Conservation (phyloP, 257 asterid species). For the Capsicum chinense region DNA sequence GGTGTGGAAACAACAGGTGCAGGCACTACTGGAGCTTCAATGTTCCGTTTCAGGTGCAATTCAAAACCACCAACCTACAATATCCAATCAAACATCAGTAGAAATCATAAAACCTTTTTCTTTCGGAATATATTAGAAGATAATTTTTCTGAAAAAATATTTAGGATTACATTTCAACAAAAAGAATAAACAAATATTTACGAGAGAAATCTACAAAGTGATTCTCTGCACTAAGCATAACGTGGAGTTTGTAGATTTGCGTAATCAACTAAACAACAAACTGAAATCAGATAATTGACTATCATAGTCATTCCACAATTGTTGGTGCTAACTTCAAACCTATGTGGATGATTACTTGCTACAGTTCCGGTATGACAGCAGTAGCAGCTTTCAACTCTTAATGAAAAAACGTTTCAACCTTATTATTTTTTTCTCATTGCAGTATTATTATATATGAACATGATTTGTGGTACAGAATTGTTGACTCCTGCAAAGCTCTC, state of each 20-base stretch:
- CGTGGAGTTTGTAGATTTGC: background rate
- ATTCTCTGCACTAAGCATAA: background rate
- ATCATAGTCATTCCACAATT: background rate
- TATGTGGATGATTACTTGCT: background rate
- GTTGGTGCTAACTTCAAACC: background rate
- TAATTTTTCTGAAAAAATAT: background rate
- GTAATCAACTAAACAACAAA: background rate
- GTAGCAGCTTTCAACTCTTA: conserved; percentile 9
- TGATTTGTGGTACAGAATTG: background rate
- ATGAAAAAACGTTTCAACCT: conserved; percentile 6
- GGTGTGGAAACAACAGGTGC: conserved; percentile 50
- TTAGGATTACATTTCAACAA: background rate
- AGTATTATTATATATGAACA: background rate
- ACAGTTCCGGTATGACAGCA: background rate
- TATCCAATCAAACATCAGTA: conserved; percentile 2
- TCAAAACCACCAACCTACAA: conserved; percentile 78
- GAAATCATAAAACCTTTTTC: background rate
- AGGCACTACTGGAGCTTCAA: conserved; percentile 53
- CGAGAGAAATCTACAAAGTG: background rate
- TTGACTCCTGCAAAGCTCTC: background rate
- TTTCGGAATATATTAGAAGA: background rate
- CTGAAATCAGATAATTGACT: conserved; percentile 14
- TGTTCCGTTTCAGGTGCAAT: conserved; percentile 68
- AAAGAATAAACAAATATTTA: background rate
- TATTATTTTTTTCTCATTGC: conserved; percentile 1